Base-by-base conservation (phyloP, 768 basidiomycete genomes). In the Russula ochroleuca region DNA sequence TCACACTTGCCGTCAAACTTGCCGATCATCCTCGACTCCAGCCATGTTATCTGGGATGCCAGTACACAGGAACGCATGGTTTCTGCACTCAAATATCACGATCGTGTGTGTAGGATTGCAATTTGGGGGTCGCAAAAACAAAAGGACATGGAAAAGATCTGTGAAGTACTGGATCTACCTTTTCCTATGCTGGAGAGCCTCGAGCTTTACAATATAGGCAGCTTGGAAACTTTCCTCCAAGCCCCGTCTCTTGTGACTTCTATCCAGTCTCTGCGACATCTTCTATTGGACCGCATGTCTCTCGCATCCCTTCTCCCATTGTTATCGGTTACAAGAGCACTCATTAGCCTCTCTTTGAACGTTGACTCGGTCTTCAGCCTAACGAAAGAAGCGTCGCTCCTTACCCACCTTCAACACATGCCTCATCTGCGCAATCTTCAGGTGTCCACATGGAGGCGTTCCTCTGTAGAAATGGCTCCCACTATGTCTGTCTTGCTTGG, bases 181-280 rank as follows among this genome's bases (percentile, higher is more conserved):
- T 56, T 56, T n/a, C 25, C 54, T 15, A 25, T 25, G 25, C 2
- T 56, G 25, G 54, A 56, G 54, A 56, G 38, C 40, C 35, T 56
- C 33, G 38, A 28, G n/a, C 38, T 56, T 15, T 0, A 19, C 23
- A 23, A 23, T 35, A 35, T 35, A 6, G 7, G 3, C 1, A 8
- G 35, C 35, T 10, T 6, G 19, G 17, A 6, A 7, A 43, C 11
- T 7, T 9, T 8, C 21, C 6, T 1, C 7, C 17, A 5, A 5
- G 2, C 25, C 3, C 3, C 17, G 1, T 40, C 35, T 35, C 7
- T 41, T 17, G 19, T 6, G 17, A 17, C 21, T 21, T 9, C n/a
- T 6, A n/a, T 23, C 21, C 14, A 14, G 23, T 14, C 21, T 28
- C 5, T 41, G 13, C 54, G 38, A 55, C 40, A 40, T 0, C 38